Evolutionary conservation across 2,329 filamentous ascomycete genomes (phyloP).

Genomic region (Cladophialophora yegresii): DNA sequence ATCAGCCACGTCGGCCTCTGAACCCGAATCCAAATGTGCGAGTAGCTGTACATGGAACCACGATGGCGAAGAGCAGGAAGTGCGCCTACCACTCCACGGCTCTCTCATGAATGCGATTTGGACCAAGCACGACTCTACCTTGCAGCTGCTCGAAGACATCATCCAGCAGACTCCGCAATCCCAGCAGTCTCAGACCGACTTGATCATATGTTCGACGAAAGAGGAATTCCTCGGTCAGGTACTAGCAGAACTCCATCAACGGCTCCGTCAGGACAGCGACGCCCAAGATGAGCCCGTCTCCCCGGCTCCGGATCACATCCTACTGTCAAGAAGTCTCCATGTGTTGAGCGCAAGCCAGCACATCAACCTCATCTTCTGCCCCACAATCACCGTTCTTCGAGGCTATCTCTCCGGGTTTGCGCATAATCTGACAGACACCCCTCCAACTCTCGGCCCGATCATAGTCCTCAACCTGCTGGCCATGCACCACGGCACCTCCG

Average conservation of each 20-base stretch:
- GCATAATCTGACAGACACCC: conserved; percentile 43
- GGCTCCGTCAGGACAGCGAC: conserved; percentile 28
- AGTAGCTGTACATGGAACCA: no score
- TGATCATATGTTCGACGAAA: conserved; percentile 70
- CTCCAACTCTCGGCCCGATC: conserved; percentile 42
- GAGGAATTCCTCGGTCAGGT: conserved; percentile 66
- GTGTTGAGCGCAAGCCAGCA: conserved; percentile 69
- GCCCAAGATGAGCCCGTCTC: not conserved
- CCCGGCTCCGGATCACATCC: conserved; percentile 40
- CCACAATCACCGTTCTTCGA: conserved; percentile 74
- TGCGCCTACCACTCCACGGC: not conserved
- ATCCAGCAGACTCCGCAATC: conserved; percentile 55
- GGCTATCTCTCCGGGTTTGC: conserved; percentile 66
- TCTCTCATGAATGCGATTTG: conserved; percentile 19
- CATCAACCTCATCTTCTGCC: conserved; percentile 70
- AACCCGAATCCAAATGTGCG: not conserved
- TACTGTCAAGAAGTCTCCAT: conserved; percentile 67
- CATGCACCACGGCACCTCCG: conserved; percentile 47
- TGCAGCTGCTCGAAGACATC: conserved; percentile 64
- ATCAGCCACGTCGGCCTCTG: not conserved
- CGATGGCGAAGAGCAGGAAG: conserved; percentile 9
- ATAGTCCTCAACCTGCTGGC: conserved; percentile 47
- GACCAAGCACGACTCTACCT: conserved; percentile 50
- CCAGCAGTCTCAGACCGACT: conserved; percentile 60
- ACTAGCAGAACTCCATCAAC: conserved; percentile 49